phyloP scores from a whole-genome alignment of 1,139 yeast genomes.

The Meyerozyma guilliermondii region DNA sequence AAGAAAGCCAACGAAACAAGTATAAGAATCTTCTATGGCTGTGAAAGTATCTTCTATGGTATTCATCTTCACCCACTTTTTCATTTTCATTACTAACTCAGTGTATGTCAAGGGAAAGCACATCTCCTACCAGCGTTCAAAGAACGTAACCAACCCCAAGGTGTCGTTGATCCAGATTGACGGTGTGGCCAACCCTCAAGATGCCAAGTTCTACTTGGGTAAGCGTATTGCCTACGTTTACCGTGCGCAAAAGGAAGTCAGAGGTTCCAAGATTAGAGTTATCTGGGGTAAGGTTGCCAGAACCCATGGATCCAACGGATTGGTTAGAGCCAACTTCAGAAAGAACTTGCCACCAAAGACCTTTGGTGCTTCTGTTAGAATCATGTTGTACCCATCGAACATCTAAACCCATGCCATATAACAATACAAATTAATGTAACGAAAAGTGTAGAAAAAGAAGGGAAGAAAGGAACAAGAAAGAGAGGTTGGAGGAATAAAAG shows the following conservation, averaged over 20 bases:
- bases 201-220: slow-evolving; percentile 98
- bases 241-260: slow-evolving; percentile 96
- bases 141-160: slow-evolving; percentile 97
- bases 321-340: slow-evolving; percentile 98
- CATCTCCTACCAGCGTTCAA: slow-evolving; percentile 99
- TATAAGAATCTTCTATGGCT: too few relatives aligned
- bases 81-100: slow-evolving; percentile 51
- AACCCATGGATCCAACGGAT: slow-evolving; percentile 98
- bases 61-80: background rate
- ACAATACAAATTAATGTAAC: slow-evolving; percentile 23
- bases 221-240: slow-evolving; percentile 99
- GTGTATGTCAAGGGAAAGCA: slow-evolving; percentile 99
- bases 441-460: slow-evolving; percentile 2
- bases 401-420: slow-evolving; percentile 52
- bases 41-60: too few relatives aligned
- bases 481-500: too few relatives aligned
- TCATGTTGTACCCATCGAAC: slow-evolving; percentile 99
- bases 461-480: slow-evolving; percentile 3
- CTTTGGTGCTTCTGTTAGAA: slow-evolving; percentile 99
- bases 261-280: slow-evolving; percentile 99
- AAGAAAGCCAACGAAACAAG: background rate
- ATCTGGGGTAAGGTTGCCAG: slow-evolving; percentile 99
- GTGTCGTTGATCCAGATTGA: slow-evolving; percentile 94
- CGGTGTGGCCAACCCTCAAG: slow-evolving; percentile 88
- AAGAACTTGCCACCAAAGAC: slow-evolving; percentile 99